Percentiles rank a stretch among this genome's conserved stretches.
phyloP scores from a whole-genome alignment of 495 filamentous ascomycete genomes.

The Pseudoneurospora amorphoporcata region DNA sequence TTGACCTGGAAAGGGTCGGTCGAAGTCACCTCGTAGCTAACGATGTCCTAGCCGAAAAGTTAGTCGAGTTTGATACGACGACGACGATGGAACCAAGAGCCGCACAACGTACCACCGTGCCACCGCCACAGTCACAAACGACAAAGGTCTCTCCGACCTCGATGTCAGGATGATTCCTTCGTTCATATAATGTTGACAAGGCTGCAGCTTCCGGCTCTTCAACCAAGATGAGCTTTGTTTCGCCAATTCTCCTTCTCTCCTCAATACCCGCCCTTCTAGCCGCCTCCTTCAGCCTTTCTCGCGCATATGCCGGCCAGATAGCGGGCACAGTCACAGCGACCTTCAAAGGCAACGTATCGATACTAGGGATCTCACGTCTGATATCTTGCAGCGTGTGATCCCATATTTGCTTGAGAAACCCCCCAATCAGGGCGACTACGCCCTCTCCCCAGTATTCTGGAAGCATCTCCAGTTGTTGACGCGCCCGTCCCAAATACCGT shows the following conservation, averaged over 20 bases:
- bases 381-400: conserved; percentile 10
- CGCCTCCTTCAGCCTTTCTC: conserved; percentile 12
- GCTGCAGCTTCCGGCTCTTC: background rate
- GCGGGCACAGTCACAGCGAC: conserved; percentile 22
- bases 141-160: background rate
- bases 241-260: background rate
- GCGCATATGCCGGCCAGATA: conserved; percentile 20
- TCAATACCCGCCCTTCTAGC: conserved; percentile 12
- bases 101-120: background rate
- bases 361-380: conserved; percentile 1
- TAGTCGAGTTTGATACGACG: background rate
- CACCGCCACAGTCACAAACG: background rate
- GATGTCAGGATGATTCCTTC: background rate
- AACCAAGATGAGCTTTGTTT: background rate
- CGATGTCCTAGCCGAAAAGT: background rate
- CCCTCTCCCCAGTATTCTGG: background rate
- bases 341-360: conserved; percentile 12
- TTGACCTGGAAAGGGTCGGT: background rate
- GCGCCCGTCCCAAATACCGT: conserved; percentile 2
- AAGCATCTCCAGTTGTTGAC: background rate
- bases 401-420: conserved; percentile 15
- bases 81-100: background rate
- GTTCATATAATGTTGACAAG: background rate
- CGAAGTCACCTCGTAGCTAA: background rate
- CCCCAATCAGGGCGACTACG: conserved; percentile 3